Evolutionary conservation across 2,329 filamentous ascomycete species (phyloP), one percentile per base, ranked within the genome.

Genomic region (Trematosphaeria pertusa): DNA sequence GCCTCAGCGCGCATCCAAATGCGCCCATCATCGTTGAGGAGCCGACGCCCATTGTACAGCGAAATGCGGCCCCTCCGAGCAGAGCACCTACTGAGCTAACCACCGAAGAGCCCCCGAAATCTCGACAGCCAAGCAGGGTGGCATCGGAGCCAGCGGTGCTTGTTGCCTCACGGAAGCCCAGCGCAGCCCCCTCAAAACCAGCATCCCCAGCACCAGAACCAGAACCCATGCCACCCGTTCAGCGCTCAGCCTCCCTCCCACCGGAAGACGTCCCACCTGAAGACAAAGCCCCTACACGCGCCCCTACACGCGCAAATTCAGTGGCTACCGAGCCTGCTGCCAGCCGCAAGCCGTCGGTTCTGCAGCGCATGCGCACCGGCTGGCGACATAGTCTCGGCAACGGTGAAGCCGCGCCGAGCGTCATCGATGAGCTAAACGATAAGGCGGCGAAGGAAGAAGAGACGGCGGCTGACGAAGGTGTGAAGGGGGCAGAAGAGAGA

Each of bases 341-440:
- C n/a, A 19, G 31, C 24, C 8, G 34, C 5, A 35, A 24, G 22
- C 40, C 46, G 4, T 33, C 36, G 17, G 21, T 41, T 14, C 14
- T 44, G 12, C 41, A 45, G 17, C 46, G 32, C 12, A 40, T 44
- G 15, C 15, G 40, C 36, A 20, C 22, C 5, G 37, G 33, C 18
- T 28, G 32, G 41, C 19, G 41, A 30, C 41, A 43, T 22, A 37
- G 41, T 18, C 32, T 43, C 11, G 41, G 41, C 17, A 37, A 18
- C 24, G 28, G 21, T 10, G 41, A 43, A 18, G 41, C 41, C 30
- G 41, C 32, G 9, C 41, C 41, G 10, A 22, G 9, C 4, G 41
- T 43, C 22, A 37, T 37, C n/a, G n/a, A 43, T 15, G 41, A 43
- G 24, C 11, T 37, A 15, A 35, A 36, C 12, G 41, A 30, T 11